Conservation (phyloP, 441 rosid species). For the Corymbia calophylla region DNA sequence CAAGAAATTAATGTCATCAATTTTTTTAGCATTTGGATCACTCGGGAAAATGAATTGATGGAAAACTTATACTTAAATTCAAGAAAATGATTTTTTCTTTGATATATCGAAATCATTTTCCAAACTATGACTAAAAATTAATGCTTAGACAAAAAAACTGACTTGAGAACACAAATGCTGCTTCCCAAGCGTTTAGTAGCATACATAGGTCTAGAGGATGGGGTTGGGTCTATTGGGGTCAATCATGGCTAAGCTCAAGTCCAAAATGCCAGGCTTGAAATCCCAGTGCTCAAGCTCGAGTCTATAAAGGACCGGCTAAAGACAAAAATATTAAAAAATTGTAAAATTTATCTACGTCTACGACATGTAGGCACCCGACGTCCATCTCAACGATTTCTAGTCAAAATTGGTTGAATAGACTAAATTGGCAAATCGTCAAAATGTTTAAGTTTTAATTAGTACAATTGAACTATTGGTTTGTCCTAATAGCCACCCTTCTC, state of each 20-base stretch:
- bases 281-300: not conserved
- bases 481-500: too few relatives aligned
- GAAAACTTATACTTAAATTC: too few relatives aligned
- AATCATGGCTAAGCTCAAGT: not conserved
- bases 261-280: not conserved
- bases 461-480: not conserved
- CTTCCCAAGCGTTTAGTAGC: not conserved
- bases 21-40: not conserved
- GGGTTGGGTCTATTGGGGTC: not conserved
- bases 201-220: fast-evolving
- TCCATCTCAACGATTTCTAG: not conserved
- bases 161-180: not conserved
- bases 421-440: too few relatives aligned
- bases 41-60: not conserved
- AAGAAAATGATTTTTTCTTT: too few relatives aligned
- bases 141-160: not conserved
- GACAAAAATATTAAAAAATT: too few relatives aligned
- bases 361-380: not conserved
- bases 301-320: not conserved
- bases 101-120: too few relatives aligned
- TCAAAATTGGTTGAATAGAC: not conserved
- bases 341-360: fast-evolving
- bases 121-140: not conserved
- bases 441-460: too few relatives aligned
- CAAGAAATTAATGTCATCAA: fast-evolving